phyloP scores from a whole-genome alignment of 768 basidiomycete species.

The Suillus discolor region DNA sequence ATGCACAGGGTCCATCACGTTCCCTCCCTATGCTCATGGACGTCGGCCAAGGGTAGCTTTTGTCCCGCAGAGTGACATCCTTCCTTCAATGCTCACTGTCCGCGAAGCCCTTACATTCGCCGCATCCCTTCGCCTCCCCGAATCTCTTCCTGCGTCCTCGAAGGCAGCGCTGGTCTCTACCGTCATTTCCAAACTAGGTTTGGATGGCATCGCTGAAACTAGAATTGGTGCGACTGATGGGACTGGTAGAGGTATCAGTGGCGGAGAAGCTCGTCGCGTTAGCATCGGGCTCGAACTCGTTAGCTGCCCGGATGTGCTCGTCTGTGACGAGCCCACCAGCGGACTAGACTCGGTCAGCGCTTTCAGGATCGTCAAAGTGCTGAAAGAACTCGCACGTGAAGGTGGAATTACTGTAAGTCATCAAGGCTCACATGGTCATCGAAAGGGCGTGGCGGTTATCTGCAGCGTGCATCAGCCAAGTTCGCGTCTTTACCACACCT shows the following conservation, averaged over 20 bases:
- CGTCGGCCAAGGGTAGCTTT: slow-evolving; percentile 69
- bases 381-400: slow-evolving; percentile 70
- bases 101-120: slow-evolving; percentile 84
- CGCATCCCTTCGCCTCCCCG: slow-evolving; percentile 82
- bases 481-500: slow-evolving; percentile 83
- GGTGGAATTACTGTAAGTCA: slow-evolving; percentile 28
- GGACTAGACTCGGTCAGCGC: slow-evolving; percentile 91
- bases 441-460: slow-evolving; percentile 77
- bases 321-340: slow-evolving; percentile 85
- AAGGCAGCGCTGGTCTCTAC: slow-evolving; percentile 68
- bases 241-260: slow-evolving; percentile 82
- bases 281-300: slow-evolving; percentile 91
- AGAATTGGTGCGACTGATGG: slow-evolving; percentile 69
- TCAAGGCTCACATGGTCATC: slow-evolving; percentile 39
- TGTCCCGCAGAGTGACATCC: slow-evolving; percentile 84
- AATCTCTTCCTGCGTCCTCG: slow-evolving; percentile 60
- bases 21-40: slow-evolving; percentile 41
- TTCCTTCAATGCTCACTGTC: slow-evolving; percentile 79
- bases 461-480: slow-evolving; percentile 90
- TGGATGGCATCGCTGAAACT: slow-evolving; percentile 66
- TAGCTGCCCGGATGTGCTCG: slow-evolving; percentile 79
- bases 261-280: slow-evolving; percentile 89
- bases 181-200: slow-evolving; percentile 78
- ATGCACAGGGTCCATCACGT: slow-evolving; percentile 64
- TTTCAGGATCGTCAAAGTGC: slow-evolving; percentile 72